Base-by-base conservation (phyloP, 345 rosid species). In the Euphorbia lathyris region DNA sequence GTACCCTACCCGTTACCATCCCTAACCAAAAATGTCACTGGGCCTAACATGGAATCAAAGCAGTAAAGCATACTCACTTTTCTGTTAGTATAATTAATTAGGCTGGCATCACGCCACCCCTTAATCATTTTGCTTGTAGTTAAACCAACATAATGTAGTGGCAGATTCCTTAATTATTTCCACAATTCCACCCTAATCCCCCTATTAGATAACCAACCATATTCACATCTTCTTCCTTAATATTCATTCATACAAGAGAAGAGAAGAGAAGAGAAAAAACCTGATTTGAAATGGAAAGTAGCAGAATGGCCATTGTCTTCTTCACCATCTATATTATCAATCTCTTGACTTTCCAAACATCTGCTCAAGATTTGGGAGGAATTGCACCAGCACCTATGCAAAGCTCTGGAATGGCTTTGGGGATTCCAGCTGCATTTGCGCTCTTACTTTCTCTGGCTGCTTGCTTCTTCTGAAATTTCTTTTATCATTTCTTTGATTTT, bases 341-440 rank as follows among this genome's bases (percentile, higher is more conserved):
- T 55, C 63, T 68, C 25, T 2, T 68, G 38, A 52, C 52, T 25
- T 56, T 56, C 19, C 10, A 48, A 47, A 70, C 70, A 50, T 57
- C 73, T 6, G 63, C 48, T 34, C 60, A 80, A 64, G 76, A 77
- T 62, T 32, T 65, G 17, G 83, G 76, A 27, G 80, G 72, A 17
- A 47, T 62, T 0, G 76, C 83, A 1, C 86, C 83, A 1, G 53
- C 80, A 0, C 86, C 82, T 0, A 72, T 83, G 78, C 63, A 83
- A 59, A 80, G 80, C 58, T 52, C 63, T 32, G 86, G 59, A 51
- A 30, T 36, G 9, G 67, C 79, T 72, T 60, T 79, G 2, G 67
- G 67, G 7, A 66, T 69, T 72, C 73, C 81, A 5, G 76, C 70
- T 66, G 75, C 57, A 25, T 65, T 77, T 38, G 78, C 86, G 4